These are phyloP conservation scores for Russula dissimulans DNA, from an alignment of 768 basidiomycete species.

Conservation along the genomic window DNA sequence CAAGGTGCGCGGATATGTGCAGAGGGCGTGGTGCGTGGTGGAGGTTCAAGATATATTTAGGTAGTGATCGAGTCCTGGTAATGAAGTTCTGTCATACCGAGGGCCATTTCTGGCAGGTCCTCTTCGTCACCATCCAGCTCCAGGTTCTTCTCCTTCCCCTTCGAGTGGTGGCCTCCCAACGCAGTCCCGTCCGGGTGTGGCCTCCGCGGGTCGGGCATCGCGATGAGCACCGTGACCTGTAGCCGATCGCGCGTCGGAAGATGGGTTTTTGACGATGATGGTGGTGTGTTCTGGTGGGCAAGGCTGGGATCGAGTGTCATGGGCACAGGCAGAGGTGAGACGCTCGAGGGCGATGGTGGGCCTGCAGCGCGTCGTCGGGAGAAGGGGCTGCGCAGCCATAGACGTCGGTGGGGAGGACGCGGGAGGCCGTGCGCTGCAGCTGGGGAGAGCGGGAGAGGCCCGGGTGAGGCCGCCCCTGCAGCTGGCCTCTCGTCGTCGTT, in stretches of 20 bases:
- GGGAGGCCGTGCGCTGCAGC: background rate
- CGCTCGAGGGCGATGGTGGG: too few relatives aligned
- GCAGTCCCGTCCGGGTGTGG: conserved; percentile 3
- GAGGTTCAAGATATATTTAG: background rate
- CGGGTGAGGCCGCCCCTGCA: background rate
- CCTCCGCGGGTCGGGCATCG: conserved; percentile 41
- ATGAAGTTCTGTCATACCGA: conserved; percentile 38
- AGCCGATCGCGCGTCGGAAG: conserved; percentile 18
- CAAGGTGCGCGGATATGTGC: background rate
- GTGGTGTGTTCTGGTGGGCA: background rate
- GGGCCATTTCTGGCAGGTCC: conserved; percentile 41
- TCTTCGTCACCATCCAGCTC: conserved; percentile 21
- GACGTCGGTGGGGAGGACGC: background rate
- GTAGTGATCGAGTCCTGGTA: conserved; percentile 3
- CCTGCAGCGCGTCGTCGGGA: background rate
- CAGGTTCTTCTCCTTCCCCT: conserved; percentile 23
- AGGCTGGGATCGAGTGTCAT: too few relatives aligned
- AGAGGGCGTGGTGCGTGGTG: background rate
- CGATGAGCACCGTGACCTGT: conserved; percentile 48
- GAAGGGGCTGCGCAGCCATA: conserved; percentile 8
- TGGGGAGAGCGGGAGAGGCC: too few relatives aligned
- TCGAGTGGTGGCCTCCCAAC: background rate
- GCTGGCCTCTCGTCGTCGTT: background rate
- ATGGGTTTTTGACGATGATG: background rate
- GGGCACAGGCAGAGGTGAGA: too few relatives aligned